Percentiles rank a stretch among this genome's conserved stretches.
Evolutionary conservation across 306 rosid species (phyloP).

Genomic region (Vicia sativa): DNA sequence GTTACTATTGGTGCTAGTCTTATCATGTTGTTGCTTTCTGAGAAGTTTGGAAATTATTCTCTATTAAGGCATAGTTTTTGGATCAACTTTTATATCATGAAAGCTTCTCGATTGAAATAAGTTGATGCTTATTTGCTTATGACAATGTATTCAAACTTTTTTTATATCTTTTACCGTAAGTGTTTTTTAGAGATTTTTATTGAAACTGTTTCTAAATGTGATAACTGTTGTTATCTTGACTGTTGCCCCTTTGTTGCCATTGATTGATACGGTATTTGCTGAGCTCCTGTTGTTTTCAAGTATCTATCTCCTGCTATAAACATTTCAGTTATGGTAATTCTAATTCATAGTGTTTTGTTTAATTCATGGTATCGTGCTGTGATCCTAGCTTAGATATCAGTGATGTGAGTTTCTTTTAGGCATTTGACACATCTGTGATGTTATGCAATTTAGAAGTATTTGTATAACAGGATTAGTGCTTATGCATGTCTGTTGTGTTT

Average conservation of each 20-base stretch:
- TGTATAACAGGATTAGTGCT: not conserved
- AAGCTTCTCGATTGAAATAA: not conserved
- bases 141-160: not conserved
- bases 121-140: not conserved
- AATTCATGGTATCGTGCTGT: not conserved
- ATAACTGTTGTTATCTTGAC: not conserved
- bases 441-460: not conserved
- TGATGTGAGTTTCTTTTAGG: slow-evolving; percentile 15
- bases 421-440: slow-evolving; percentile 4
- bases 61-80: not conserved
- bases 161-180: not conserved
- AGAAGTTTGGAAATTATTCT: not conserved
- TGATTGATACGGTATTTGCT: slow-evolving; percentile 7
- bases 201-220: not conserved
- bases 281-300: slow-evolving; percentile 1
- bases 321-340: not conserved
- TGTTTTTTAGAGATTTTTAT: not conserved
- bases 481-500: not conserved
- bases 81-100: not conserved
- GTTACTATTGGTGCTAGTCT: not conserved
- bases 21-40: not conserved
- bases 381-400: slow-evolving; percentile 10
- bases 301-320: slow-evolving; percentile 3
- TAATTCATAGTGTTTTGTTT: not conserved
- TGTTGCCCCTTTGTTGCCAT: not conserved